Conservation (phyloP, 2,329 filamentous ascomycete species). For the Colletotrichum musae region DNA sequence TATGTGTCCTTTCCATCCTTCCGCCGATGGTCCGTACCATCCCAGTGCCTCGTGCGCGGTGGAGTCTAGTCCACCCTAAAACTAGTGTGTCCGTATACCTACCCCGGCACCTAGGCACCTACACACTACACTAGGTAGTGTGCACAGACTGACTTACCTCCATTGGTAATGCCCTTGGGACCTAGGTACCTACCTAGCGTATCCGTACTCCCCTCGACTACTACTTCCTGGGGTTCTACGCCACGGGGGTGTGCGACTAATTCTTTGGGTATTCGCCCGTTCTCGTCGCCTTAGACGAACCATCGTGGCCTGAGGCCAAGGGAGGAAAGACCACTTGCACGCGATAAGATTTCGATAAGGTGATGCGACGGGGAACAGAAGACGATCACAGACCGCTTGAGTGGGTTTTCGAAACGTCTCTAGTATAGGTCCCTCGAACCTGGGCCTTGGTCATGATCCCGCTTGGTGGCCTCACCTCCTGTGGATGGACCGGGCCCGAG, state of each 20-base stretch:
- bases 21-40: slow-evolving; percentile 26
- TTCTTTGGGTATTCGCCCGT: not conserved
- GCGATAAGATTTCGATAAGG: slow-evolving; percentile 38
- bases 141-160: too few species aligned
- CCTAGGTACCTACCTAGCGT: too few species aligned
- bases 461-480: not conserved
- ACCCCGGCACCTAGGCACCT: too few species aligned
- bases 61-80: too few species aligned
- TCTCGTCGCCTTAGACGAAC: slow-evolving; percentile 2
- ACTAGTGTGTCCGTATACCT: too few species aligned
- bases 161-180: too few species aligned
- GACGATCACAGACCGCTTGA: not conserved
- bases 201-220: too few species aligned
- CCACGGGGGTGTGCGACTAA: slow-evolving; percentile 18
- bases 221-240: too few species aligned
- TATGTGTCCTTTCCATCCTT: slow-evolving; percentile 4
- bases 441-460: slow-evolving; percentile 2
- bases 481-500: not conserved
- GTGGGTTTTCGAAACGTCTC: not conserved
- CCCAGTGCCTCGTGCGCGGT: slow-evolving; percentile 20
- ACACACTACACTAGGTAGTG: too few species aligned
- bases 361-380: not conserved
- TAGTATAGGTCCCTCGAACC: not conserved
- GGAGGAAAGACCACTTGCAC: not conserved
- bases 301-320: slow-evolving; percentile 35